Conservation (phyloP, 176 grass and related monocot genomes). For the Poa annua region DNA sequence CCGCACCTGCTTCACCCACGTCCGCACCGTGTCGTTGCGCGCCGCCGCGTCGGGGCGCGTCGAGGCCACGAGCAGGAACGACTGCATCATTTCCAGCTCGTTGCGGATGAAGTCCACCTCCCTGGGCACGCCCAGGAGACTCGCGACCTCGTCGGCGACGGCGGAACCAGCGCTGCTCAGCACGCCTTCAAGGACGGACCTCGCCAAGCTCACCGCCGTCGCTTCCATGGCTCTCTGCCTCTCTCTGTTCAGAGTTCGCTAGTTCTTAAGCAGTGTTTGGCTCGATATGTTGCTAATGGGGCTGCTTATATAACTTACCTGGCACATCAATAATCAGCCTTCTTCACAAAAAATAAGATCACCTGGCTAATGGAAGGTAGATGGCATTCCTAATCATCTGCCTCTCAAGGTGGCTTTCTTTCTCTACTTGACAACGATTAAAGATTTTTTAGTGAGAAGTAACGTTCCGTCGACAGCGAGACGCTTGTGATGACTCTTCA, state of each 20-base stretch:
- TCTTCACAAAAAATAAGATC: not conserved
- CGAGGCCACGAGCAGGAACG: constrained; percentile 26
- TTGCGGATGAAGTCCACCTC: constrained; percentile 44
- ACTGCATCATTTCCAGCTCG: constrained; percentile 43
- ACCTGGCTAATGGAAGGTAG: not conserved
- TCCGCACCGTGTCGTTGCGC: constrained; percentile 24
- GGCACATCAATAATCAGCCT: not conserved
- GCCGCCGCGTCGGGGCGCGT: not conserved
- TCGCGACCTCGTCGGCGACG: constrained; percentile 36
- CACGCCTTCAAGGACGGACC: constrained; percentile 40
- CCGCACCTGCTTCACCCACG: not conserved
- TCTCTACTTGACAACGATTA: not conserved
- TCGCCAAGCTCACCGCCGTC: constrained; percentile 43
- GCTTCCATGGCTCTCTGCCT: constrained; percentile 26
- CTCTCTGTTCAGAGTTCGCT: not conserved
- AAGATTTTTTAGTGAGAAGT: no score
- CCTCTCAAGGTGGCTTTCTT: not conserved
- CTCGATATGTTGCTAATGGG: not conserved
- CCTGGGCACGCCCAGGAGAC: not conserved
- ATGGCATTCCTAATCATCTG: not conserved
- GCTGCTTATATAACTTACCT: not conserved
- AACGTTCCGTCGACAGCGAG: no score
- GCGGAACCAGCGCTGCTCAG: constrained; percentile 20
- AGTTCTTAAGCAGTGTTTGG: not conserved
- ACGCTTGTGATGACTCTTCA: no score